Percentiles rank a stretch among this genome's conserved stretches.
phyloP scores from a whole-genome alignment of 75 land plant genomes.

The Picea sitchensis region DNA sequence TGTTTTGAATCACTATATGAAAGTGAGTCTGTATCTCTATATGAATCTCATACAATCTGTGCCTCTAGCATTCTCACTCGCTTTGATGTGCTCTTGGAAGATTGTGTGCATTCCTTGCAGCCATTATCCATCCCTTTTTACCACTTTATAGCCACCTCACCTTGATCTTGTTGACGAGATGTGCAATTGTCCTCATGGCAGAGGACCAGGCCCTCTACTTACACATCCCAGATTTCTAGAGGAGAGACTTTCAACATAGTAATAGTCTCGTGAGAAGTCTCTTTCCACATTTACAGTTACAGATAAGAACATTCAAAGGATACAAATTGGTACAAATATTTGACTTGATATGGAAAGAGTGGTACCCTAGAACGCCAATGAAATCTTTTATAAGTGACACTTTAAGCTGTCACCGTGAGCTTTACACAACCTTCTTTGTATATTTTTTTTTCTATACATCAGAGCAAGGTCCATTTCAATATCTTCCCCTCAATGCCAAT shows the following conservation, averaged over 20 bases:
- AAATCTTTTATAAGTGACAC: background rate
- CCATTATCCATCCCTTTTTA: slow-evolving; percentile 20
- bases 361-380: background rate
- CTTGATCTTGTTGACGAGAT: background rate
- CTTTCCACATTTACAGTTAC: slow-evolving; percentile 8
- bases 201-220: too few relatives aligned
- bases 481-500: background rate
- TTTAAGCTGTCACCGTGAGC: background rate
- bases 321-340: background rate
- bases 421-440: background rate
- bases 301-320: background rate
- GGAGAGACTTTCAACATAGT: background rate
- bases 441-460: background rate
- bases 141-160: background rate
- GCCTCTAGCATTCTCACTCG: background rate
- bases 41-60: background rate
- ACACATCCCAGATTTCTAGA: too few relatives aligned
- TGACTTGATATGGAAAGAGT: background rate
- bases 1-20: too few relatives aligned
- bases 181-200: too few relatives aligned
- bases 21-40: background rate
- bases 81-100: background rate
- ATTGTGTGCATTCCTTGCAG: background rate
- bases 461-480: background rate
- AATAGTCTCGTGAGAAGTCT: background rate